Conservation (phyloP, 768 basidiomycete genomes). For the Podaxis sp. region DNA sequence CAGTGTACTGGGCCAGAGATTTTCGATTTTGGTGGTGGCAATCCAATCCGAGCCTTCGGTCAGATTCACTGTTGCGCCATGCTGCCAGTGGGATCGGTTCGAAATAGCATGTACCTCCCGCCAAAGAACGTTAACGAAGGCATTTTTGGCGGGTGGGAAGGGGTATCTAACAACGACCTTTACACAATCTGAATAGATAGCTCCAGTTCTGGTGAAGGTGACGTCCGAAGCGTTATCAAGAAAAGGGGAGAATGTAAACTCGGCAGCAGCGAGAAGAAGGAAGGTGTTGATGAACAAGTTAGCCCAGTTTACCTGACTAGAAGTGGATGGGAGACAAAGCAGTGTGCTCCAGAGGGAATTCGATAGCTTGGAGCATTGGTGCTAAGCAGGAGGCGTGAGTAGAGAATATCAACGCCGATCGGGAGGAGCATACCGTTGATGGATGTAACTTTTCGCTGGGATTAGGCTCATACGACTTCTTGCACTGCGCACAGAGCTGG, state of each 20-base stretch:
- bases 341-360: constrained; percentile 19
- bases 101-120: constrained; percentile 25
- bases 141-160: constrained; percentile 22
- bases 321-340: constrained; percentile 33
- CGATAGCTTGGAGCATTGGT: constrained; percentile 5
- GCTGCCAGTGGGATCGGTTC: constrained; percentile 38
- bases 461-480: neutral
- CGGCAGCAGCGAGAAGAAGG: constrained; percentile 31
- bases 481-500: neutral
- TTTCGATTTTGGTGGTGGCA: constrained; percentile 43
- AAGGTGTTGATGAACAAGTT: constrained; percentile 30
- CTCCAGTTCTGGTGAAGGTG: constrained; percentile 65
- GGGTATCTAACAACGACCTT: constrained; percentile 67
- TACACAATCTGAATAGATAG: constrained; percentile 57
- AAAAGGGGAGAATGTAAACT: constrained; percentile 53
- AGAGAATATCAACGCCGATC: neutral
- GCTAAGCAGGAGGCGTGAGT: neutral
- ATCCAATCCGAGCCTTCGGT: constrained; percentile 52
- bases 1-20: constrained; percentile 63
- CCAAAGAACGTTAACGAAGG: constrained; percentile 41
- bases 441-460: neutral
- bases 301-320: constrained; percentile 21
- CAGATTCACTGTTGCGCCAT: constrained; percentile 48
- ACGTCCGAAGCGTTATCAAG: constrained; percentile 51
- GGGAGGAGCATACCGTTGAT: neutral